Evolutionary conservation across 2,329 filamentous ascomycete genomes (phyloP), one percentile per base, ranked within the genome.

Genomic region (Thelonectria rubi): DNA sequence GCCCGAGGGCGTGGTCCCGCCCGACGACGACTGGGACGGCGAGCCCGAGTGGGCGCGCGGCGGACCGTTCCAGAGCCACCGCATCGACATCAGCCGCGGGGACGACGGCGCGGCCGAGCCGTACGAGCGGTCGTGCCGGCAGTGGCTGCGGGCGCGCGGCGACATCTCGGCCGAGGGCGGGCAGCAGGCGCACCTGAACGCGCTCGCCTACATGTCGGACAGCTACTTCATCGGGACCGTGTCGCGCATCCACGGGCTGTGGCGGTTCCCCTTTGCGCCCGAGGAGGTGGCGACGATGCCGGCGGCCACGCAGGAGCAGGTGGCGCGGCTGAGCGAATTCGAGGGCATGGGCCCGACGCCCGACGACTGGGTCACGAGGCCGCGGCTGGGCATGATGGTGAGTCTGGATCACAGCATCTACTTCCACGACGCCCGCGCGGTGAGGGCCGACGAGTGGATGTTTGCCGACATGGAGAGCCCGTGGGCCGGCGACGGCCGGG

Each of bases 181-280:
- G 1, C 87, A 90, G 65, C 86, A 91, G 71, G 92, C 93, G 11
- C 94, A 98, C 74, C 82, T 97, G 37, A 90, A 87, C 39, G 95
- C 95, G 9, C 83, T 99, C 64, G 94, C 94, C 21, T 99, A 98
- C 80, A 91, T 98, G 81, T 92, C 89, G 24, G 94, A 98, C 78
- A 91, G 86, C 73, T 95, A 92, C 80, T 98, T 99, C 78, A 94
- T 98, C 76, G 94, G 92, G 40, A 97, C 94, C 2, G 87, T 97
- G 8, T 83, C 89, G 26, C 87, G 92, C 18, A 89, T 94, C 56
- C 94, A 97, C 77, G 85, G 87, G 58, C 83, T 97, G 37, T 94
- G 91, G 85, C 84, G 91, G 14, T 92, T 91, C 74, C 86, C 85
- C 1, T 84, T 82, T 50, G 63, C 80, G 12, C 82, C 82, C 2